Evolutionary conservation across 352 stramenopile species (phyloP).

Genomic region (Globisporangium sylvaticum): DNA sequence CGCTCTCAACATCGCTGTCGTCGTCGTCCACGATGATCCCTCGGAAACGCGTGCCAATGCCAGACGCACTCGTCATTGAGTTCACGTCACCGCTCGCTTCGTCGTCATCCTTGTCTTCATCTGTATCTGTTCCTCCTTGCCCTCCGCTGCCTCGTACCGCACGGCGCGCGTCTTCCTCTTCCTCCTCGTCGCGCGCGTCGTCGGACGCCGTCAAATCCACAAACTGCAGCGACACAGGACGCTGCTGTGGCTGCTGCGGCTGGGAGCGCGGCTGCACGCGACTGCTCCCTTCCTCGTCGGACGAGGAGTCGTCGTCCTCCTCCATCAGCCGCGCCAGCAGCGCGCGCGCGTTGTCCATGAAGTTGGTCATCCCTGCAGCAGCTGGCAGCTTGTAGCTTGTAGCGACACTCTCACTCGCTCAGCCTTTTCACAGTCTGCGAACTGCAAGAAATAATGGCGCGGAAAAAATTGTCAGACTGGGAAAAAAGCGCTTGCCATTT

Average conservation of each 20-base stretch:
- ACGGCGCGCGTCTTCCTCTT: not conserved
- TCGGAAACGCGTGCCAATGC: not conserved
- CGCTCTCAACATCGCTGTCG: slow-evolving; percentile 1
- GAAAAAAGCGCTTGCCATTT: not conserved
- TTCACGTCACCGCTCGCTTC: not conserved
- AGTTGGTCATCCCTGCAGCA: slow-evolving; percentile 5
- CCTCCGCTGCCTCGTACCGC: not conserved
- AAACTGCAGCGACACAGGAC: not conserved
- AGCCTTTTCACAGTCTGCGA: not conserved
- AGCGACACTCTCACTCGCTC: not conserved
- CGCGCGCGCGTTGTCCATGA: slow-evolving; percentile 4
- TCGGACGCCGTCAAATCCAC: slow-evolving; percentile 11
- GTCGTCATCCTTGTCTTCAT: slow-evolving; percentile 10
- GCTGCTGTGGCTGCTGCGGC: not conserved
- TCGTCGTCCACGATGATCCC: slow-evolving; percentile 15
- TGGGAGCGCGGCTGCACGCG: not conserved
- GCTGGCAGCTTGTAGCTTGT: not conserved
- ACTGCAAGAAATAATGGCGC: not conserved
- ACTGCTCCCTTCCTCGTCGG: slow-evolving; percentile 8
- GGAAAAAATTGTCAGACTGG: not conserved
- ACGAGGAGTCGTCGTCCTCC: slow-evolving; percentile 25
- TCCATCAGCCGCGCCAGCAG: slow-evolving; percentile 8
- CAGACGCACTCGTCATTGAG: not conserved
- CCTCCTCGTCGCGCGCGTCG: slow-evolving; percentile 6
- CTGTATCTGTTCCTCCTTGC: not conserved